phyloP scores from a whole-genome alignment of 225 moss, liverwort and hornwort genomes.

The Physcomitrium patens region DNA sequence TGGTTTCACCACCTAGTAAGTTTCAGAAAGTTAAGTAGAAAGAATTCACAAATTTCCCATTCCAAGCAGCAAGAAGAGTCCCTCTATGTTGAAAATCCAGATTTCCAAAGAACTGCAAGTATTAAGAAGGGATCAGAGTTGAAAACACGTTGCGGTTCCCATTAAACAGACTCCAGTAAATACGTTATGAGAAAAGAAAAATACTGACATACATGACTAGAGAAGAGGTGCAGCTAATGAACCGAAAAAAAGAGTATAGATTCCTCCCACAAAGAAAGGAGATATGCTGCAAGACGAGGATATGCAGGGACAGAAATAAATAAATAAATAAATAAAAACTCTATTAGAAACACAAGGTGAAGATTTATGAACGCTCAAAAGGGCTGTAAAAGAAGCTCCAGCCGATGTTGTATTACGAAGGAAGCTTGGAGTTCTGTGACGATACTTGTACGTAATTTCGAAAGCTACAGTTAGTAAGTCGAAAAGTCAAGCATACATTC shows the following conservation, averaged over 20 bases:
- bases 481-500: neutral
- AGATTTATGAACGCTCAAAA: neutral
- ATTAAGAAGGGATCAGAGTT: neutral
- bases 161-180: neutral
- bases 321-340: neutral
- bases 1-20: slow-evolving; percentile 21
- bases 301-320: slow-evolving; percentile 5
- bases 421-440: slow-evolving; percentile 3
- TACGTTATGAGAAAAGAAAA: slow-evolving; percentile 3
- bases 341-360: neutral
- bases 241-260: slow-evolving; percentile 8
- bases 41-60: slow-evolving; percentile 12
- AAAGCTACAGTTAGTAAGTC: slow-evolving; percentile 5
- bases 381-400: neutral
- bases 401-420: slow-evolving; percentile 1
- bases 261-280: slow-evolving; percentile 25
- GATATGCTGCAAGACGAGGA: slow-evolving; percentile 25
- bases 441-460: neutral
- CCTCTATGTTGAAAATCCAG: neutral
- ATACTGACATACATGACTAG: neutral
- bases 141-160: neutral
- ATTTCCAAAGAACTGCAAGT: neutral
- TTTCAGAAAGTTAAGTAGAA: neutral
- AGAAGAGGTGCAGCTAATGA: slow-evolving; percentile 8
- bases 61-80: slow-evolving; percentile 20